These are phyloP conservation scores for Quercus parvula DNA, from an alignment of 306 rosid genomes.

Conservation along the genomic window DNA sequence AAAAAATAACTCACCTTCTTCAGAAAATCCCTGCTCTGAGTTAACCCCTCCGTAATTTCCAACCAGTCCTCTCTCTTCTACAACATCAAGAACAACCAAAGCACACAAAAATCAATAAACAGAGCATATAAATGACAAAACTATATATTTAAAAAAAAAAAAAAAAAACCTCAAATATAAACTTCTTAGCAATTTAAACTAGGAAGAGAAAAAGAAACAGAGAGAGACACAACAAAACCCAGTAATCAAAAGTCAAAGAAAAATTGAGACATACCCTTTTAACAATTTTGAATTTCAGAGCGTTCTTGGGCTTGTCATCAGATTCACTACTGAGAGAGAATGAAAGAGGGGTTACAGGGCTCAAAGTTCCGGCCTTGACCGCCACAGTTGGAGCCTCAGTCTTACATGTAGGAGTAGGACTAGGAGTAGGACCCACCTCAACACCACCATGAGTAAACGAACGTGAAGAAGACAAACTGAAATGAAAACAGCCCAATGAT, in stretches of 20 bases:
- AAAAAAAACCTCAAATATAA: neutral
- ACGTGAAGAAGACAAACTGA: neutral
- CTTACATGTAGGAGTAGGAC: neutral
- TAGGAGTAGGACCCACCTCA: neutral
- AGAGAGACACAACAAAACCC: neutral
- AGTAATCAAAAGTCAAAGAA: neutral
- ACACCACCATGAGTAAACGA: neutral
- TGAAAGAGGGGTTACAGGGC: slow-evolving; percentile 54
- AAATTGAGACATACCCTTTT: slow-evolving; percentile 41
- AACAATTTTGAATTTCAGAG: slow-evolving; percentile 14
- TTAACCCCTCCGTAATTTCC: slow-evolving; percentile 23
- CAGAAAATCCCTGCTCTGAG: slow-evolving; percentile 14
- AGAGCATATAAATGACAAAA: neutral
- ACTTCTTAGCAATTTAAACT: neutral
- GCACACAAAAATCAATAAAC: neutral
- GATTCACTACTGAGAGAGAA: slow-evolving; percentile 48
- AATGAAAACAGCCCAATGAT: neutral
- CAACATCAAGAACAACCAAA: slow-evolving; percentile 13
- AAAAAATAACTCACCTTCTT: slow-evolving; percentile 34
- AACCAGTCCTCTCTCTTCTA: slow-evolving; percentile 45
- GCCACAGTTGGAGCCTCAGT: neutral
- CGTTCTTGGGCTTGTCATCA: slow-evolving; percentile 34
- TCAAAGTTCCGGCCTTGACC: slow-evolving; percentile 31
- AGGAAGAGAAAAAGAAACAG: neutral
- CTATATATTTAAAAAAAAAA: neutral